phyloP scores from a whole-genome alignment of 2,329 filamentous ascomycete genomes.

The Pseudofabraea citricarpa region DNA sequence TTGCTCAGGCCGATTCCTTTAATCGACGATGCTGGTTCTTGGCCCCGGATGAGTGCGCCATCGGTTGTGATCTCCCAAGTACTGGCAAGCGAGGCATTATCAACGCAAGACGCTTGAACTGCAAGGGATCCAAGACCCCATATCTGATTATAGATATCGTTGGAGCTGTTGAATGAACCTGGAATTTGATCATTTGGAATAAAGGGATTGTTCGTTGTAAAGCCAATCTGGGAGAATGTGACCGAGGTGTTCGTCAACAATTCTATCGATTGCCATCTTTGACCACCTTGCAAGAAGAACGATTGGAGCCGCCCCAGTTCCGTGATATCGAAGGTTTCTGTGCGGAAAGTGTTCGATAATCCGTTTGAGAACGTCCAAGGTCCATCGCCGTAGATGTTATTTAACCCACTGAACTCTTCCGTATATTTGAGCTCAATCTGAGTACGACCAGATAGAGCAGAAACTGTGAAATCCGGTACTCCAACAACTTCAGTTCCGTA shows the following conservation, averaged over 20 bases:
- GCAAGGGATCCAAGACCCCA: slow-evolving; percentile 33
- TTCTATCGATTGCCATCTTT: slow-evolving; percentile 34
- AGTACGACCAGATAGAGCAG: slow-evolving; percentile 5
- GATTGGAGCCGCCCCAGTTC: slow-evolving; percentile 22
- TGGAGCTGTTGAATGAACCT: slow-evolving; percentile 25
- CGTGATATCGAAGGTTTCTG: slow-evolving; percentile 35
- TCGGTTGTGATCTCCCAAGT: slow-evolving; percentile 29
- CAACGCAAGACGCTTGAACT: slow-evolving; percentile 30
- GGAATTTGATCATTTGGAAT: slow-evolving; percentile 19
- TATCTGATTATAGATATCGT: slow-evolving; percentile 29
- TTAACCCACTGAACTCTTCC: slow-evolving; percentile 26
- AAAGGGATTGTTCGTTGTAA: slow-evolving; percentile 17
- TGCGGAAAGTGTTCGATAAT: slow-evolving; percentile 31
- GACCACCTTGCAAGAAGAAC: slow-evolving; percentile 35
- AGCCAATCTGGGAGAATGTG: slow-evolving; percentile 27
- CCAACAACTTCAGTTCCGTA: slow-evolving; percentile 30
- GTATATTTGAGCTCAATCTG: slow-evolving; percentile 33
- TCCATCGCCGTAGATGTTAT: slow-evolving; percentile 26
- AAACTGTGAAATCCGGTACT: slow-evolving; percentile 28
- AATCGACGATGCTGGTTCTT: slow-evolving; percentile 25
- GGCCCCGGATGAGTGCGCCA: slow-evolving; percentile 31
- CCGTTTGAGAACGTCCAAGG: slow-evolving; percentile 14
- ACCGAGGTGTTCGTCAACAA: slow-evolving; percentile 30
- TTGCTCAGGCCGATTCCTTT: slow-evolving; percentile 22
- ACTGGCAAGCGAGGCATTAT: slow-evolving; percentile 31